Evolutionary conservation across 768 basidiomycete genomes (phyloP).

Genomic region (Trametes maxima): DNA sequence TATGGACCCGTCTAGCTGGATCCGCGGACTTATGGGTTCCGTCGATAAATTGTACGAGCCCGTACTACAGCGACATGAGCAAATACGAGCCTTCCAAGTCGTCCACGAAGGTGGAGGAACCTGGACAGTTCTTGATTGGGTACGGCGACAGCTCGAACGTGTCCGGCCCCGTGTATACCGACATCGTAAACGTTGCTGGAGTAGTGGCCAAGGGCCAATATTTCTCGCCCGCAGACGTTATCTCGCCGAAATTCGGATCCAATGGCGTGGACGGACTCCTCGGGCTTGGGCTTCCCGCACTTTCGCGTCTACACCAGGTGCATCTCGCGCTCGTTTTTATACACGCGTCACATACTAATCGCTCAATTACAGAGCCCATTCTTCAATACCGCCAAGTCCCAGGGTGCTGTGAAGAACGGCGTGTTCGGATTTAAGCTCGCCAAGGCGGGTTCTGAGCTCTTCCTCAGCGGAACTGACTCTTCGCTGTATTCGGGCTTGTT

Average conservation of each 20-base stretch:
- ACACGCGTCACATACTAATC: neutral
- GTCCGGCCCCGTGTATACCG: slow-evolving; percentile 36
- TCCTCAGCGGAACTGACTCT: slow-evolving; percentile 40
- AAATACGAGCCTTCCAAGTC: slow-evolving; percentile 34
- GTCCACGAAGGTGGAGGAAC: slow-evolving; percentile 26
- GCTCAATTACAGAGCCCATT: slow-evolving; percentile 14
- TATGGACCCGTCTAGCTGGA: slow-evolving; percentile 5
- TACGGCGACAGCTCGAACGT: slow-evolving; percentile 43
- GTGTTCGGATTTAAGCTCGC: slow-evolving; percentile 35
- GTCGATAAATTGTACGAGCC: slow-evolving; percentile 19
- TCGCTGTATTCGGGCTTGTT: slow-evolving; percentile 37
- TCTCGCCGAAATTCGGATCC: slow-evolving; percentile 15
- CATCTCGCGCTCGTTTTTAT: neutral
- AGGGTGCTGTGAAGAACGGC: slow-evolving; percentile 24
- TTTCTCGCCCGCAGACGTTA: slow-evolving; percentile 23
- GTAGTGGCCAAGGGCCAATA: slow-evolving; percentile 27
- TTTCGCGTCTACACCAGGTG: slow-evolving; percentile 22
- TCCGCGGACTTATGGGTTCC: slow-evolving; percentile 28
- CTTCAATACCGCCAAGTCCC: slow-evolving; percentile 26
- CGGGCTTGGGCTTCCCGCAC: slow-evolving; percentile 27
- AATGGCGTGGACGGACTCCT: slow-evolving; percentile 27
- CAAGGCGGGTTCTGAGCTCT: slow-evolving; percentile 33
- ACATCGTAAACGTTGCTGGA: slow-evolving; percentile 38
- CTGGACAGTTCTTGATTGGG: slow-evolving; percentile 34
- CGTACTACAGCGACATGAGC: slow-evolving; percentile 15